Evolutionary conservation across 1,284 basidiomycete genomes (phyloP).

Genomic region (Tilletiopsis washingtonensis): DNA sequence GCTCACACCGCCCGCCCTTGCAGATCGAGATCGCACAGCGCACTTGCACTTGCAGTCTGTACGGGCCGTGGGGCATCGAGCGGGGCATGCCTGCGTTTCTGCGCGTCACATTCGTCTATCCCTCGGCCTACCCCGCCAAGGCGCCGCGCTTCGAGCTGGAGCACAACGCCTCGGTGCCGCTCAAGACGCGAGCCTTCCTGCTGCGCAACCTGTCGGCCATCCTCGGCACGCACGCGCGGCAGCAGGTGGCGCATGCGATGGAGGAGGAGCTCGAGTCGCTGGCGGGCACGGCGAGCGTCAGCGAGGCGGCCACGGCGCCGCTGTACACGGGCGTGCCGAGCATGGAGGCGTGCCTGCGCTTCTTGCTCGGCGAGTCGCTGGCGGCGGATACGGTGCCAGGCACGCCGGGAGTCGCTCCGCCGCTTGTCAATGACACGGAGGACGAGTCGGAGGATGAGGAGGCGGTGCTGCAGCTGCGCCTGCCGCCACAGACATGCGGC

Average conservation of each 20-base stretch:
- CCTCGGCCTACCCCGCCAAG: slow-evolving; percentile 26
- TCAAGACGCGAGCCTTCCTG: slow-evolving; percentile 36
- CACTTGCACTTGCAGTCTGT: slow-evolving; percentile 30
- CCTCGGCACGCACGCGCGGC: slow-evolving; percentile 4
- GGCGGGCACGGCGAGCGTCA: not conserved
- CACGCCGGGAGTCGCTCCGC: not conserved
- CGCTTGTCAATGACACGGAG: not conserved
- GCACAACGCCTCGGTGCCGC: slow-evolving; percentile 31
- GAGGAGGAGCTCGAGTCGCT: slow-evolving; percentile 4
- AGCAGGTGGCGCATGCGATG: slow-evolving; percentile 6
- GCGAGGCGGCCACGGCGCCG: not conserved
- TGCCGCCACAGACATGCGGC: slow-evolving; percentile 11
- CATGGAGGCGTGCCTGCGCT: slow-evolving; percentile 26
- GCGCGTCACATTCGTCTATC: slow-evolving; percentile 35
- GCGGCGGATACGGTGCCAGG: not conserved
- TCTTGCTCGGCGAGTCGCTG: slow-evolving; percentile 32
- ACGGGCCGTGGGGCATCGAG: slow-evolving; percentile 37
- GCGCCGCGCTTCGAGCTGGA: slow-evolving; percentile 40
- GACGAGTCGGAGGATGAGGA: slow-evolving; percentile 9
- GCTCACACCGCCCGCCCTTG: too few species aligned
- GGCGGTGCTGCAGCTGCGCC: not conserved
- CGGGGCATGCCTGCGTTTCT: slow-evolving; percentile 27
- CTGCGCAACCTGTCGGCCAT: slow-evolving; percentile 11
- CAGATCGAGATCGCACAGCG: slow-evolving; percentile 30
- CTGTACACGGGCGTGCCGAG: slow-evolving; percentile 11